Percentiles rank a stretch among this genome's conserved stretches.
phyloP scores from a whole-genome alignment of 768 basidiomycete genomes.

The Tylopilus subfusipes region DNA sequence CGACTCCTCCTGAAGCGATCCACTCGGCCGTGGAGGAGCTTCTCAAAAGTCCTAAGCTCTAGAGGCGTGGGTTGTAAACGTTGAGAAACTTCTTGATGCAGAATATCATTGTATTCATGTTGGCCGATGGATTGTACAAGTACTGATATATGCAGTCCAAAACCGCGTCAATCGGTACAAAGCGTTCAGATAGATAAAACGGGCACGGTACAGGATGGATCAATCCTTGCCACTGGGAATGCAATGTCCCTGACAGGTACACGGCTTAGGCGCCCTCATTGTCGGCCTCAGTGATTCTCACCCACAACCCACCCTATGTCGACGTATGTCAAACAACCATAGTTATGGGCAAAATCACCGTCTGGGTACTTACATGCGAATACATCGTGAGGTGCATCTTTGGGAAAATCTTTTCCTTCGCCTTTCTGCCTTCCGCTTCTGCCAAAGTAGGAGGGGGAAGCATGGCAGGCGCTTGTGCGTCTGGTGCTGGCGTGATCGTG shows the following conservation, averaged over 20 bases:
- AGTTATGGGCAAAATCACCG: not conserved
- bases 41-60: constrained; percentile 31
- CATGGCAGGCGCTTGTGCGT: constrained; percentile 44
- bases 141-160: too few species aligned
- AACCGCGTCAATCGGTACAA: too few species aligned
- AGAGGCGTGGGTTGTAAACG: not conserved
- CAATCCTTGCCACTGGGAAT: too few species aligned
- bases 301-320: constrained; percentile 52
- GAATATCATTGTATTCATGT: not conserved
- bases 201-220: too few species aligned
- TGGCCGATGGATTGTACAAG: too few species aligned
- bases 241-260: not conserved
- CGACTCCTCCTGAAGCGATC: constrained; percentile 64
- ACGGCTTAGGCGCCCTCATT: constrained; percentile 3
- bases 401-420: constrained; percentile 47
- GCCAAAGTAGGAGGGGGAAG: constrained; percentile 49
- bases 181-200: not conserved
- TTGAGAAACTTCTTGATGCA: not conserved
- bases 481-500: constrained; percentile 43
- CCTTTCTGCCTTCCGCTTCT: constrained; percentile 42
- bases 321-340: constrained; percentile 1
- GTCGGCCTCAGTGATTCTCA: constrained; percentile 36
- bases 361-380: constrained; percentile 32
- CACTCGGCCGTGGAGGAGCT: constrained; percentile 63
- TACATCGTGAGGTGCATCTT: constrained; percentile 58